Evolutionary conservation across 108 stramenopile species (phyloP).

Genomic region (Epithemia pelagica): DNA sequence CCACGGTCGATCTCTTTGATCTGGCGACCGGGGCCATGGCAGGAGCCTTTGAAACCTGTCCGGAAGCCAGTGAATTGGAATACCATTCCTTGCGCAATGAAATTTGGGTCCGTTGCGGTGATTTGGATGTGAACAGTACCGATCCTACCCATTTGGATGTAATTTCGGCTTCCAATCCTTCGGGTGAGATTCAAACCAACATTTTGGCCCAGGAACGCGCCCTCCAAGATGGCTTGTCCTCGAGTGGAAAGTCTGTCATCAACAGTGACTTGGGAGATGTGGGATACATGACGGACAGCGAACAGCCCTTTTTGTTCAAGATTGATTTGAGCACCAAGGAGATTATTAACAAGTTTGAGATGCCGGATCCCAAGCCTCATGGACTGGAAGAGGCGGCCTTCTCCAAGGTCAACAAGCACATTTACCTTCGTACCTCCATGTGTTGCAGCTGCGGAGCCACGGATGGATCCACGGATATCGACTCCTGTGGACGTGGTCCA

Average conservation of each 20-base stretch:
- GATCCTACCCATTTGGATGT: slow-evolving; percentile 14
- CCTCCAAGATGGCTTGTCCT: neutral
- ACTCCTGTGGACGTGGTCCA: neutral
- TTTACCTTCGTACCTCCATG: slow-evolving; percentile 6
- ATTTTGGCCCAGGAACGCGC: neutral
- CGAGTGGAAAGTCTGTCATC: slow-evolving; percentile 9
- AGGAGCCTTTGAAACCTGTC: slow-evolving; percentile 17
- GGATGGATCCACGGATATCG: slow-evolving; percentile 6
- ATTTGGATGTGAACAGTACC: slow-evolving; percentile 6
- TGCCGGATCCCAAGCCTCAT: slow-evolving; percentile 3
- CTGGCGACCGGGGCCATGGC: slow-evolving; percentile 15
- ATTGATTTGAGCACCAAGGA: slow-evolving; percentile 12
- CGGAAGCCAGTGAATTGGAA: slow-evolving; percentile 15
- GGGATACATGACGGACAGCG: slow-evolving; percentile 9
- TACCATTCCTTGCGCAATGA: slow-evolving; percentile 28
- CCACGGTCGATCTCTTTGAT: slow-evolving; percentile 18
- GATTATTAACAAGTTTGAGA: slow-evolving; percentile 7
- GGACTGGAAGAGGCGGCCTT: slow-evolving; percentile 4
- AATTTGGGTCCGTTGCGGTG: slow-evolving; percentile 23
- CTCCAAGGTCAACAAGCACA: slow-evolving; percentile 14
- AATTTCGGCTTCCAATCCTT: slow-evolving; percentile 15
- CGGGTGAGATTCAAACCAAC: slow-evolving; percentile 16
- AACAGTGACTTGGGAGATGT: slow-evolving; percentile 16
- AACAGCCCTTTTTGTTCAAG: slow-evolving; percentile 5
- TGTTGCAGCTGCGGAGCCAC: slow-evolving; percentile 22